phyloP scores from a whole-genome alignment of 169 alveolate species.

The Eimeria falciformis region DNA sequence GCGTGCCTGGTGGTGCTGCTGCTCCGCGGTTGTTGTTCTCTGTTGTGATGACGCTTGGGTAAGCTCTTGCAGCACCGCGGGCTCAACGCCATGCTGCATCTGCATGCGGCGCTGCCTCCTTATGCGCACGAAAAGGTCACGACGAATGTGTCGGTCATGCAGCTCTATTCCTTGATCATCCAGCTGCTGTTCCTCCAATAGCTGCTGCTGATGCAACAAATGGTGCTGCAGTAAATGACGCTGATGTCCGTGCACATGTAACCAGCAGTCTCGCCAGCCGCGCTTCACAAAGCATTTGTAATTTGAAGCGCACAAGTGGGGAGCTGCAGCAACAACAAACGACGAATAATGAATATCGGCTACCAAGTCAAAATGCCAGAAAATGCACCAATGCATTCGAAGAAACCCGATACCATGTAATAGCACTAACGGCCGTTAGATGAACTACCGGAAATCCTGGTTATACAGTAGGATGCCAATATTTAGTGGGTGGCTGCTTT shows the following conservation, averaged over 20 bases:
- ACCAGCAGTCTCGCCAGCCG: slow-evolving; percentile 92
- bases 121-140: slow-evolving; percentile 68
- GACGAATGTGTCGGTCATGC: slow-evolving; percentile 64
- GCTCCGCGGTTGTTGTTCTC: not conserved
- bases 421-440: too few relatives aligned
- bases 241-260: slow-evolving; percentile 74
- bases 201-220: slow-evolving; percentile 76
- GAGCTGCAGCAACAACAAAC: slow-evolving; percentile 75
- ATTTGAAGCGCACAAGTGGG: slow-evolving; percentile 91
- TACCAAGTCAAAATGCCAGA: too few relatives aligned
- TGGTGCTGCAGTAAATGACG: slow-evolving; percentile 73
- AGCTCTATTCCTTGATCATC: slow-evolving; percentile 71
- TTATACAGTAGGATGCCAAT: not conserved
- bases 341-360: too few relatives aligned
- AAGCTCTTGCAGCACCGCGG: slow-evolving; percentile 33
- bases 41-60: slow-evolving; percentile 6
- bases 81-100: slow-evolving; percentile 43
- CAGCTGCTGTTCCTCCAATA: slow-evolving; percentile 70
- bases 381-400: not conserved
- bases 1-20: not conserved
- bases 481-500: not conserved
- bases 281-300: slow-evolving; percentile 88
- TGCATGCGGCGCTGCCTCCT: slow-evolving; percentile 73
- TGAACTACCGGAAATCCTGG: not conserved
- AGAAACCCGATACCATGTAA: not conserved